Conservation (phyloP, 2,329 filamentous ascomycete genomes). For the Leptodontidium sp. region DNA sequence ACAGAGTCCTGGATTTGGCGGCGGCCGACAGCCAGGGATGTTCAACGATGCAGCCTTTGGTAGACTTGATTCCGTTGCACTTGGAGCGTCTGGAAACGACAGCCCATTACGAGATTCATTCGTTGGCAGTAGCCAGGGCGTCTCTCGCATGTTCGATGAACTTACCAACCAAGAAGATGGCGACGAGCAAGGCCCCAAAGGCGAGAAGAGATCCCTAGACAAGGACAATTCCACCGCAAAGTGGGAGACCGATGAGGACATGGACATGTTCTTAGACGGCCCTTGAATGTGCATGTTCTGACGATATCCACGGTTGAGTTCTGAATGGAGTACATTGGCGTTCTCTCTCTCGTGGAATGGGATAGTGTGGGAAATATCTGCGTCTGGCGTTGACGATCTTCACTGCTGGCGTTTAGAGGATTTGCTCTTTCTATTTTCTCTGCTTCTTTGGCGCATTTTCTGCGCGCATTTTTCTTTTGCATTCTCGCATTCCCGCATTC, state of each 20-base stretch:
- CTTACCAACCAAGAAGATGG: slow-evolving; percentile 44
- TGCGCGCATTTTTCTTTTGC: neutral
- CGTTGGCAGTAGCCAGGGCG: slow-evolving; percentile 36
- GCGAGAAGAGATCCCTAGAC: slow-evolving; percentile 31
- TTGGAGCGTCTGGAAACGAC: slow-evolving; percentile 33
- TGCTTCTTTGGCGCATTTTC: neutral
- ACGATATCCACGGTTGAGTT: neutral
- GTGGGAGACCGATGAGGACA: slow-evolving; percentile 30
- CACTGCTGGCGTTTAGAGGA: slow-evolving; percentile 14
- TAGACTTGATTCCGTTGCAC: slow-evolving; percentile 41
- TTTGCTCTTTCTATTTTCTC: neutral
- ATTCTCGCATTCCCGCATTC: neutral
- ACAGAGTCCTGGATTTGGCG: slow-evolving; percentile 37
- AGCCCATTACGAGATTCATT: slow-evolving; percentile 44
- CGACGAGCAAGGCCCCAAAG: slow-evolving; percentile 34
- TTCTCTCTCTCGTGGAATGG: neutral
- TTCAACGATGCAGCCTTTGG: slow-evolving; percentile 43
- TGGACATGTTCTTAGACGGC: slow-evolving; percentile 27
- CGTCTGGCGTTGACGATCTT: neutral
- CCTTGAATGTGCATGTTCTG: slow-evolving; percentile 14
- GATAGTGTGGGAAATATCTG: neutral
- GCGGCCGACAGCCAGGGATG: slow-evolving; percentile 36
- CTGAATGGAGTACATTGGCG: slow-evolving; percentile 2
- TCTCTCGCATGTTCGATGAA: slow-evolving; percentile 45
- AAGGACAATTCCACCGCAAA: neutral